Evolutionary conservation across 2,329 filamentous ascomycete genomes (phyloP).

Genomic region (Arthrobotrys iridis): DNA sequence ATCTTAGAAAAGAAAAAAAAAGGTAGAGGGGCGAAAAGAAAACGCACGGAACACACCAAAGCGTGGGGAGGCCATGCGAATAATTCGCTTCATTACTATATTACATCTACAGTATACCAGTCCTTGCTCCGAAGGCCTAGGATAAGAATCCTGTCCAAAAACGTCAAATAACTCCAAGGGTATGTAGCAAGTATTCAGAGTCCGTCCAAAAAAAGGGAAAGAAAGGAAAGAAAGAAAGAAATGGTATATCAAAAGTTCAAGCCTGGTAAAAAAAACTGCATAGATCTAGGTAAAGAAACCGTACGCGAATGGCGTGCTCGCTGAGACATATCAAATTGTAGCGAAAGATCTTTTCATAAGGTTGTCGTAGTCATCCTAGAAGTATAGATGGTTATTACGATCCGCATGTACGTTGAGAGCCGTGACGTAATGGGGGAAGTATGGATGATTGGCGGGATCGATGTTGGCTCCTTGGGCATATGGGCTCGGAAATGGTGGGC

Average conservation of each 20-base stretch:
- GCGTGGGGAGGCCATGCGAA: neutral
- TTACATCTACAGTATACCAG: conserved; percentile 17
- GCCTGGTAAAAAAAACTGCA: neutral
- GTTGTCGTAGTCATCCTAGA: neutral
- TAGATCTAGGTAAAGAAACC: conserved; percentile 13
- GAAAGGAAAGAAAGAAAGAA: too few relatives aligned
- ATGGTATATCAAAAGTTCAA: neutral
- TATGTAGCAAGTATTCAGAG: conserved; percentile 37
- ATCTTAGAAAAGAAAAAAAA: neutral
- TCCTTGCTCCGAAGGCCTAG: conserved; percentile 2
- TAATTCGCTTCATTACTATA: conserved; percentile 40
- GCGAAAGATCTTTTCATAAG: conserved; percentile 2
- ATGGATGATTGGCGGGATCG: conserved; percentile 48
- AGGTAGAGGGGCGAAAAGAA: neutral
- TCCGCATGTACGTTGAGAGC: conserved; percentile 45
- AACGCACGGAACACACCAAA: neutral
- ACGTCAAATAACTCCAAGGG: conserved; percentile 37
- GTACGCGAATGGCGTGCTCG: neutral
- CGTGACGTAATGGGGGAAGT: conserved; percentile 49
- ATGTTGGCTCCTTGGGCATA: conserved; percentile 49
- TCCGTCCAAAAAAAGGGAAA: conserved; percentile 23
- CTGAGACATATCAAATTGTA: neutral
- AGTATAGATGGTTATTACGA: conserved; percentile 40
- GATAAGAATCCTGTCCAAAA: conserved; percentile 13
- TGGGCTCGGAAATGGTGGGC: conserved; percentile 46